phyloP scores from a whole-genome alignment of 345 rosid genomes.

The Salix viminalis region DNA sequence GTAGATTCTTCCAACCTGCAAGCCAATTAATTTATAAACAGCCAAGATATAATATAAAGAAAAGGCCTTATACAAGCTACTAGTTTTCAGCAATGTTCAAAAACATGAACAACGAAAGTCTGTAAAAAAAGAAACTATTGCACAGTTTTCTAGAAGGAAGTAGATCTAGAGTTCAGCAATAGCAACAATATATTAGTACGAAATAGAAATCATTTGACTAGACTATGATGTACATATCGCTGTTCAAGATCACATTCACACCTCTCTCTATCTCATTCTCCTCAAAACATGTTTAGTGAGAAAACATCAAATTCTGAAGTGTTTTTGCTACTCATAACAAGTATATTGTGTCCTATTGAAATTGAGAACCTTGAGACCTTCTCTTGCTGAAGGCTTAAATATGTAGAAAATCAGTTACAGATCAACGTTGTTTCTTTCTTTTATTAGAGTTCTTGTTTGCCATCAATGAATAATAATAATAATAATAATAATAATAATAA shows the following conservation, averaged over 20 bases:
- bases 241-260: background rate
- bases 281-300: background rate
- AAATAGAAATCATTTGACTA: background rate
- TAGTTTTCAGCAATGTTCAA: background rate
- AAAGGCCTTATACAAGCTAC: background rate
- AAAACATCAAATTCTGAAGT: background rate
- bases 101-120: background rate
- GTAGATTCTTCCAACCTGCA: conserved; percentile 84
- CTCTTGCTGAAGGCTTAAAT: background rate
- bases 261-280: background rate
- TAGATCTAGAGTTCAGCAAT: background rate
- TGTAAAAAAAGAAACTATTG: background rate
- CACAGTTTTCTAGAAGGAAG: background rate
- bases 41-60: background rate
- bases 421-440: background rate
- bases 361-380: background rate
- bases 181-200: background rate
- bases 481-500: background rate
- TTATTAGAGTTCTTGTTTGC: background rate
- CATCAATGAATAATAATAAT: background rate
- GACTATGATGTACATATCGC: background rate
- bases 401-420: background rate
- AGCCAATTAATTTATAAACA: background rate
- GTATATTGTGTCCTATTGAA: background rate
- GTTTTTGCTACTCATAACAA: background rate